Conservation (phyloP, 2,329 filamentous ascomycete genomes). For the Neocucurbitaria cava region DNA sequence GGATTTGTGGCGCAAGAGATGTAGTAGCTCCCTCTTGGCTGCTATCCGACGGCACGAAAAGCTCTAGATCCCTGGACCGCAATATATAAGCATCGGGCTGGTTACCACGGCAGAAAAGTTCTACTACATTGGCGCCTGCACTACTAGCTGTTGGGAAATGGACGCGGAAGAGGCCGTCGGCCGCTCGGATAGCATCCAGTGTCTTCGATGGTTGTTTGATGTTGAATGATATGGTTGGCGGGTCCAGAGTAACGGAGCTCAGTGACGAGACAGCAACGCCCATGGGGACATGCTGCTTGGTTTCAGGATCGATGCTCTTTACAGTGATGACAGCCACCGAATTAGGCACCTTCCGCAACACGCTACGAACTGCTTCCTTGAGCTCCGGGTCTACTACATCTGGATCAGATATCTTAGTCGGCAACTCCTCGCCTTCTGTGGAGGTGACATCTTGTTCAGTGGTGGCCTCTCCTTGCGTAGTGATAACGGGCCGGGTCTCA, state of each 20-base stretch:
- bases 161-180: slow-evolving; percentile 54
- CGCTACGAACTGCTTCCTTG: slow-evolving; percentile 25
- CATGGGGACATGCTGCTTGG: slow-evolving; percentile 25
- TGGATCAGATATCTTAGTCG: slow-evolving; percentile 1
- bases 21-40: not conserved
- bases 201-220: slow-evolving; percentile 64
- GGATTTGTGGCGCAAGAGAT: slow-evolving; percentile 25
- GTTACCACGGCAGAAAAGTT: slow-evolving; percentile 41
- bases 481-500: not conserved
- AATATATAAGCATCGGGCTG: slow-evolving; percentile 25
- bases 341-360: slow-evolving; percentile 64
- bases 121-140: slow-evolving; percentile 37
- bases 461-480: not conserved
- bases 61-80: slow-evolving; percentile 13
- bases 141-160: slow-evolving; percentile 54
- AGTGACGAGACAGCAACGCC: slow-evolving; percentile 68
- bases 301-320: slow-evolving; percentile 18
- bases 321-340: slow-evolving; percentile 64
- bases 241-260: slow-evolving; percentile 63
- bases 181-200: slow-evolving; percentile 59
- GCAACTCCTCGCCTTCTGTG: slow-evolving; percentile 1
- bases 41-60: slow-evolving; percentile 13
- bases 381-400: slow-evolving; percentile 11
- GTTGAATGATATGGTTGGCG: slow-evolving; percentile 69
- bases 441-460: not conserved